Conservation (phyloP, 1,284 basidiomycete genomes). For the Sanguinoderma infundibulare region DNA sequence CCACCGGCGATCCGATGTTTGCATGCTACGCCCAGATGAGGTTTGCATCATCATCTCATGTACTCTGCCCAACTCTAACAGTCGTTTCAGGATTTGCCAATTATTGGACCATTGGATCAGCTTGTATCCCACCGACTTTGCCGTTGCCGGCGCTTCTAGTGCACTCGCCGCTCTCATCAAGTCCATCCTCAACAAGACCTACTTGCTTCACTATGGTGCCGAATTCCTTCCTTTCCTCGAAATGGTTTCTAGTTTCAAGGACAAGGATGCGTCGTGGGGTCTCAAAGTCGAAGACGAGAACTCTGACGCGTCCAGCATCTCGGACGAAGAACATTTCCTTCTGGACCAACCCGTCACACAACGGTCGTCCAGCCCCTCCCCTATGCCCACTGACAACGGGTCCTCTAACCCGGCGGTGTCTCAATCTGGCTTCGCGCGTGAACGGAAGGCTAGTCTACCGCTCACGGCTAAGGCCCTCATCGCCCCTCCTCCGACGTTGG, state of each 20-base stretch:
- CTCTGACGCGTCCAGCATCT: constrained; percentile 59
- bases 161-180: constrained; percentile 76
- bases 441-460: constrained; percentile 70
- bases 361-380: constrained; percentile 25
- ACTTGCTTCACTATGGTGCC: constrained; percentile 80
- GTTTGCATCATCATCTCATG: constrained; percentile 40
- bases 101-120: constrained; percentile 76
- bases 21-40: constrained; percentile 84
- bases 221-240: constrained; percentile 81
- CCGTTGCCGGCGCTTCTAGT: constrained; percentile 70
- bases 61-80: not conserved
- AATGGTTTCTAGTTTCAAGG: constrained; percentile 58
- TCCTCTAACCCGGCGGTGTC: not conserved
- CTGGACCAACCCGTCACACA: constrained; percentile 31
- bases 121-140: constrained; percentile 76
- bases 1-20: constrained; percentile 79
- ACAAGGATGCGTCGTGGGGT: constrained; percentile 74
- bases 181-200: constrained; percentile 76
- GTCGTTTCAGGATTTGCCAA: constrained; percentile 64
- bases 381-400: constrained; percentile 10
- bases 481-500: constrained; percentile 20
- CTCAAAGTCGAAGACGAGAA: constrained; percentile 66
- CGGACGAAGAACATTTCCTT: constrained; percentile 55
- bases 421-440: constrained; percentile 39
- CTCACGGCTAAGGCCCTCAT: constrained; percentile 47